Evolutionary conservation across 2,329 filamentous ascomycete genomes (phyloP).

Genomic region (Alternaria infectoria): DNA sequence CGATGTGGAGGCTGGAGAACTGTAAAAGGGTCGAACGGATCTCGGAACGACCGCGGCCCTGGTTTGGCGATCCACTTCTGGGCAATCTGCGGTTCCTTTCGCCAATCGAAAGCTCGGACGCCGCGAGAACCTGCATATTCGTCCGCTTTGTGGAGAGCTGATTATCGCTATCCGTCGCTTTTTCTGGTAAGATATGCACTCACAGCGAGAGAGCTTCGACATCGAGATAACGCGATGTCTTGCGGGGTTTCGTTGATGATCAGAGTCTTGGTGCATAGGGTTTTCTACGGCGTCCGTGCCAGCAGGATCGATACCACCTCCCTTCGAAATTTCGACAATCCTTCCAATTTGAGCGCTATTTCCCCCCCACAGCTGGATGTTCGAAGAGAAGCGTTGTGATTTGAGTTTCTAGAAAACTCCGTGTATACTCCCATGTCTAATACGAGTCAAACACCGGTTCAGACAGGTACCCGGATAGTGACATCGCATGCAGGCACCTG

Average conservation of each 20-base stretch:
- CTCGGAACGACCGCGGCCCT: constrained; percentile 5
- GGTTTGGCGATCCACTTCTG: constrained; percentile 18
- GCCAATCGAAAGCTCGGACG: constrained; percentile 30
- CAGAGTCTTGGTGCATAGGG: background rate
- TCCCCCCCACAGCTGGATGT: background rate
- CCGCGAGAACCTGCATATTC: constrained; percentile 8
- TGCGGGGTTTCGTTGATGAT: background rate
- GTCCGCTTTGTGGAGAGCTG: constrained; percentile 23
- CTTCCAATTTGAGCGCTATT: background rate
- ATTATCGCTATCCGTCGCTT: constrained; percentile 4
- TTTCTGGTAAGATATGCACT: background rate
- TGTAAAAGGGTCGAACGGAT: constrained; percentile 5
- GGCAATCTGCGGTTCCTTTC: constrained; percentile 18
- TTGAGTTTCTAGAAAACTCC: background rate
- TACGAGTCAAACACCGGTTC: background rate
- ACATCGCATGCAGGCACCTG: background rate
- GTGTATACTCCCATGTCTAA: background rate
- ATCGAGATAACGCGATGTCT: background rate
- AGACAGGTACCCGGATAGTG: background rate
- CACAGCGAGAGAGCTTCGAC: background rate
- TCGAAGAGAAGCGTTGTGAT: background rate
- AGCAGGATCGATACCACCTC: background rate
- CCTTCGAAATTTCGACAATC: background rate
- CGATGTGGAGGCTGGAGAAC: constrained; percentile 4
- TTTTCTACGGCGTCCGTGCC: background rate